Conservation (phyloP, 1,284 basidiomycete species). For the Naganishia cerealis region DNA sequence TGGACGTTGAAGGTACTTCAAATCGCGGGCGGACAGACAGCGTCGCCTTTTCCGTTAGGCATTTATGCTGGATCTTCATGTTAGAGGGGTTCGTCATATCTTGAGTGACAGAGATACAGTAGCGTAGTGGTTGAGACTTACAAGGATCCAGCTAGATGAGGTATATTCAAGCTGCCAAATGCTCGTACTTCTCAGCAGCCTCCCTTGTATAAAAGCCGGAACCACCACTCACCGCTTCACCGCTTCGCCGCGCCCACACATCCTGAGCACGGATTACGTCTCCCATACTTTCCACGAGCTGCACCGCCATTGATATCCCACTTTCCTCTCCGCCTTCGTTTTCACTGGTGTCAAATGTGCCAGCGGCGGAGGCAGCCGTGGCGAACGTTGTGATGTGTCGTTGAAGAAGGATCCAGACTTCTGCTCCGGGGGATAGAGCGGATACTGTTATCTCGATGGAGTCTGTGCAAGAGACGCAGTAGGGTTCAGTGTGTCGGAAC, state of each 20-base stretch:
- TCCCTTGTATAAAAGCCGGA: not conserved
- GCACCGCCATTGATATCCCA: conserved; percentile 10
- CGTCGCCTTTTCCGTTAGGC: conserved; percentile 19
- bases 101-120: not conserved
- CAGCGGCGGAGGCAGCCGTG: not conserved
- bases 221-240: not conserved
- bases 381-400: conserved; percentile 60
- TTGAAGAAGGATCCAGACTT: conserved; percentile 76
- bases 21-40: conserved; percentile 21
- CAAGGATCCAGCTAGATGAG: conserved; percentile 27
- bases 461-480: conserved; percentile 19
- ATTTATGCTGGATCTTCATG: conserved; percentile 18
- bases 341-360: not conserved
- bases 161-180: conserved; percentile 10
- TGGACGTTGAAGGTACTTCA: not conserved
- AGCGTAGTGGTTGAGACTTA: not conserved
- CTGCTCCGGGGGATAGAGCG: conserved; percentile 35
- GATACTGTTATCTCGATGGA: conserved; percentile 37
- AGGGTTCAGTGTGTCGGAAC: not conserved
- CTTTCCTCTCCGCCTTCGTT: not conserved
- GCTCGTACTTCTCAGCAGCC: not conserved
- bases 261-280: not conserved
- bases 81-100: not conserved
- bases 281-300: conserved; percentile 6
- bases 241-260: not conserved